These are phyloP conservation scores for Calamus simplicifolius DNA, from an alignment of 176 grass and related monocot genomes.

Conservation along the genomic window DNA sequence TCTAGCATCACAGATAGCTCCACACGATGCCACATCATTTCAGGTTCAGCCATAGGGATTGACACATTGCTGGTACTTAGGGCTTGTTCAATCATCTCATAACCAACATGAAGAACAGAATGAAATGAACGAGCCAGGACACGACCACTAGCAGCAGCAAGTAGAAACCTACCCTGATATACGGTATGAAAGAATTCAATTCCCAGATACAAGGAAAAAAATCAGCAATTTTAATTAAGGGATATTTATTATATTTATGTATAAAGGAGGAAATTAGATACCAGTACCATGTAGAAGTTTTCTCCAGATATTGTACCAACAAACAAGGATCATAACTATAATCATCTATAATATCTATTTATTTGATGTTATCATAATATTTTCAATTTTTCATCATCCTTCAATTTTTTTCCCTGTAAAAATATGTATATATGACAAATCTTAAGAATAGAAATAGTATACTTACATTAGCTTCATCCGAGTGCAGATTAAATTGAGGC, in stretches of 20 bases:
- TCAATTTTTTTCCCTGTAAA: no score
- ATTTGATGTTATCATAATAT: no score
- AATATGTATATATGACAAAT: no score
- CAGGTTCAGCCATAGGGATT: constrained; percentile 40
- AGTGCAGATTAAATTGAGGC: constrained; percentile 98
- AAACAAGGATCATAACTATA: no score
- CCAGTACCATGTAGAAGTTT: no score
- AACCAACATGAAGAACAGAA: constrained; percentile 79
- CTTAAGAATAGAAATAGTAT: neutral
- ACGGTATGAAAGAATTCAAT: neutral
- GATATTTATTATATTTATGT: no score
- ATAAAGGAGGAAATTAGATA: no score
- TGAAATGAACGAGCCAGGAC: constrained; percentile 90
- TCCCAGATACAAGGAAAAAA: no score
- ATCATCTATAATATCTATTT: no score
- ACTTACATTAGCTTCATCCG: constrained; percentile 98
- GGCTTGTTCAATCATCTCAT: constrained; percentile 75
- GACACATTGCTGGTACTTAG: constrained; percentile 26
- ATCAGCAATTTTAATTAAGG: no score
- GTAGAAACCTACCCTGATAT: constrained; percentile 87
- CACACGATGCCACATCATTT: constrained; percentile 76
- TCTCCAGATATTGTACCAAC: no score
- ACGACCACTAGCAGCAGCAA: constrained; percentile 91
- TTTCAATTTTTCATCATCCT: no score
- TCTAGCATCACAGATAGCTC: constrained; percentile 94